A percentile compares a stretch with the other conserved stretches of the same genome.
phyloP scores from a whole-genome alignment of 352 stramenopile genomes.

The Phytopythium helicoides region DNA sequence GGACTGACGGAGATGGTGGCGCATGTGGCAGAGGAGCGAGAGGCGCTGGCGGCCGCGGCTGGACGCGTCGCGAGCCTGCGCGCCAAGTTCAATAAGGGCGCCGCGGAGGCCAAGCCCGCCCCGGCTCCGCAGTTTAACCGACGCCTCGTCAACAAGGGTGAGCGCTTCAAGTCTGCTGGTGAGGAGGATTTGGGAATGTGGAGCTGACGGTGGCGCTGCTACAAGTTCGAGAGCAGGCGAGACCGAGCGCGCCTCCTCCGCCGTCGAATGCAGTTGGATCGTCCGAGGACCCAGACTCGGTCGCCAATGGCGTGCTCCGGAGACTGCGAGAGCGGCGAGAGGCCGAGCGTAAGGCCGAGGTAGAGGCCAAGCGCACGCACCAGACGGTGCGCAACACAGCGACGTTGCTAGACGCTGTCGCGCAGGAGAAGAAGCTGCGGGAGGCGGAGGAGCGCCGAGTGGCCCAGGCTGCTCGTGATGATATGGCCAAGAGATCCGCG shows the following conservation, averaged over 20 bases:
- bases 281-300: slow-evolving; percentile 12
- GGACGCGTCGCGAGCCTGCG: slow-evolving; percentile 59
- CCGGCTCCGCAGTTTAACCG: slow-evolving; percentile 21
- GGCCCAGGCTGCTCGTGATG: slow-evolving; percentile 27
- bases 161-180: no score
- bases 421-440: slow-evolving; percentile 41
- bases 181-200: no score
- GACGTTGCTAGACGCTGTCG: slow-evolving; percentile 43
- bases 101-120: slow-evolving; percentile 9
- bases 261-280: slow-evolving; percentile 3
- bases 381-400: slow-evolving; percentile 36
- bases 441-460: slow-evolving; percentile 37
- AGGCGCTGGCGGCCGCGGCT: slow-evolving; percentile 41
- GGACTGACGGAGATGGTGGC: not conserved
- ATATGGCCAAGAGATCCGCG: slow-evolving; percentile 33
- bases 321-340: slow-evolving; percentile 33
- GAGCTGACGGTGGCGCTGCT: no score
- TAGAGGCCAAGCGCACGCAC: slow-evolving; percentile 30
- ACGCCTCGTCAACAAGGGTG: slow-evolving; percentile 15
- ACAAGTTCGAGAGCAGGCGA: not conserved
- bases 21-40: slow-evolving; percentile 35
- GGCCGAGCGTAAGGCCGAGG: slow-evolving; percentile 36
- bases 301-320: slow-evolving; percentile 29
- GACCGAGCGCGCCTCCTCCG: not conserved
- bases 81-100: slow-evolving; percentile 67